Evolutionary conservation across 73 alveolate genomes (phyloP), one percentile per base, ranked within the genome.

Genomic region (Breviolum minutum): DNA sequence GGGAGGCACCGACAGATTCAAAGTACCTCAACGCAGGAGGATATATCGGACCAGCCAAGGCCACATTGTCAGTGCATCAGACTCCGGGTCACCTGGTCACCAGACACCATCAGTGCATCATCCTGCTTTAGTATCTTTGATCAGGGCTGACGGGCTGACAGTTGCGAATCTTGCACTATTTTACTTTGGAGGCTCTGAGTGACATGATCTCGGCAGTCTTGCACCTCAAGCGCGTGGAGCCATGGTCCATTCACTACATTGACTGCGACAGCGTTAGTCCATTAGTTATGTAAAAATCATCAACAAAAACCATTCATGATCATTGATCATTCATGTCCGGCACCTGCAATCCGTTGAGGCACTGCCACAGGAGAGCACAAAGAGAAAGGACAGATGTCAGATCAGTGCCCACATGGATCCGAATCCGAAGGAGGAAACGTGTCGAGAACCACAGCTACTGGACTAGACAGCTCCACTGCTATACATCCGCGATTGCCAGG

Each of bases 11-110:
- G 8, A 87, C 95, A 27, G 95, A 87, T 70, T 87, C 95, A n/a
- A 87, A 87, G 82, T 87, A 87, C 82, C 95, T 87, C 82, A 87
- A 87, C 64, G 95, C 95, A 6, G 95, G 95, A 10, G 95, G 95
- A 27, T 87, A 87, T 29, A 63, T 87, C 14, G 95, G 95, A 63
- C 95, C 95, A 14, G 95, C 95, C 13, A 66, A 87, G 79, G 81
- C 63, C 89, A 14, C 20, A 0, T 13, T 22, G 83, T 73, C n/a
- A 24, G 12, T 68, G 24, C 77, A 17, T 2, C n/a, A 2, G 24
- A 17, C n/a, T 2, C 24, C 8, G 3, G 54, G 0, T 40, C 54
- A 40, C 54, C 54, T 40, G 54, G 54, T 40, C 54, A 40, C 54
- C 74, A 66, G 17, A 66, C 74, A 66, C 74, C 17, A n/a, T n/a